phyloP scores from a whole-genome alignment of 805 yeast genomes.

The Ogataea glucozyma region DNA sequence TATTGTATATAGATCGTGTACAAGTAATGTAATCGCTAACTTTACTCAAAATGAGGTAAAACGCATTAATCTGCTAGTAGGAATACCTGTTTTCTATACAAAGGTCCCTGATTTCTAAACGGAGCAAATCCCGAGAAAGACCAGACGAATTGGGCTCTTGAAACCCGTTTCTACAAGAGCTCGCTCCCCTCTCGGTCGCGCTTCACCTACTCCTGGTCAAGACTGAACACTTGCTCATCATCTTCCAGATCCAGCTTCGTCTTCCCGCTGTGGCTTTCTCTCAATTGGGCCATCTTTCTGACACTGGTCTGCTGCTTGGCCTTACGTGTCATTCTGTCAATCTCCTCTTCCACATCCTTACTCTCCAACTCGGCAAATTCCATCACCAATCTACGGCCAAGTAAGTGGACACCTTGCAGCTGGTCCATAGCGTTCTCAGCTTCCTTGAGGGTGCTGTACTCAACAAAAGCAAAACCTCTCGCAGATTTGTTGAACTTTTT shows the following conservation, averaged over 20 bases:
- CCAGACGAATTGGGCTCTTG: too few species aligned
- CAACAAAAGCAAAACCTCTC: conserved; percentile 97
- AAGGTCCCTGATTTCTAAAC: too few species aligned
- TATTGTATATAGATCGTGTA: too few species aligned
- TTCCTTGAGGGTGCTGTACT: conserved; percentile 81
- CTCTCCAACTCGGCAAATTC: conserved; percentile 87
- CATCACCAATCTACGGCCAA: conserved; percentile 92
- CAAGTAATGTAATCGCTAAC: too few species aligned
- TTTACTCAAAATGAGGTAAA: too few species aligned
- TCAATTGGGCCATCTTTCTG: conserved; percentile 68
- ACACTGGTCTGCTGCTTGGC: conserved; percentile 80
- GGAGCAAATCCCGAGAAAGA: too few species aligned
- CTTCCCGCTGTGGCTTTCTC: conserved; percentile 64
- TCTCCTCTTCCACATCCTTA: conserved; percentile 84
- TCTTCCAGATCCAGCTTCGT: conserved; percentile 69
- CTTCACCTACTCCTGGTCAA: conserved; percentile 16
- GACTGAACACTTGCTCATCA: conserved; percentile 43
- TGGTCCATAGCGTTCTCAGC: conserved; percentile 94
- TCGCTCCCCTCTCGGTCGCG: too few species aligned
- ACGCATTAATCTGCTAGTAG: too few species aligned
- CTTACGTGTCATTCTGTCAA: conserved; percentile 84
- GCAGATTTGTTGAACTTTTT: conserved; percentile 93
- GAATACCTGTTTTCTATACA: too few species aligned
- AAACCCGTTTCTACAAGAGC: too few species aligned
- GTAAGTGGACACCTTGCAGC: conserved; percentile 91